These are phyloP conservation scores for Cryphonectria parasitica DNA, from an alignment of 2,329 filamentous ascomycete genomes.

Conservation along the genomic window DNA sequence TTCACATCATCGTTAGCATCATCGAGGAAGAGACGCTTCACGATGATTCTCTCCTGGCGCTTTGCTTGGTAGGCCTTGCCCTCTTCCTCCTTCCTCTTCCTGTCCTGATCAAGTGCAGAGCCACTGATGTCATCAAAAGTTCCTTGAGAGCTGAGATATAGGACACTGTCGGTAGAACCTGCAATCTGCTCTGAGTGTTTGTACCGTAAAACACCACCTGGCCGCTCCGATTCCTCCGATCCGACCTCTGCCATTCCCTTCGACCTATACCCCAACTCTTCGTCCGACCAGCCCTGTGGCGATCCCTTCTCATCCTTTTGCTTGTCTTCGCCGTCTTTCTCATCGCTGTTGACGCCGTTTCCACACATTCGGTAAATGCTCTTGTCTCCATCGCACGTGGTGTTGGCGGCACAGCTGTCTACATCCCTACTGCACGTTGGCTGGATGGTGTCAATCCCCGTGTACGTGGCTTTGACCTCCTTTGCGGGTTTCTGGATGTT, in stretches of 20 bases:
- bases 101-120: not conserved
- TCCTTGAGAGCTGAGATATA: not conserved
- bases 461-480: not conserved
- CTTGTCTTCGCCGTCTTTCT: no score
- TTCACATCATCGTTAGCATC: constrained; percentile 2
- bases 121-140: not conserved
- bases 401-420: no score
- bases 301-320: no score
- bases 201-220: not conserved
- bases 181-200: not conserved
- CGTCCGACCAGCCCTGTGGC: no score
- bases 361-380: no score
- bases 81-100: not conserved
- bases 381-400: no score
- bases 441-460: no score
- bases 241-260: not conserved
- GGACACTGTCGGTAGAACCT: not conserved
- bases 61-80: not conserved
- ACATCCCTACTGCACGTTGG: no score
- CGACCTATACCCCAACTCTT: not conserved
- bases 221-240: not conserved
- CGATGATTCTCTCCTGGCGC: not conserved
- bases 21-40: not conserved
- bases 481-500: not conserved
- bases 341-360: no score